These are phyloP conservation scores for Tulasnella sp. DNA, from an alignment of 768 basidiomycete genomes.

Conservation along the genomic window DNA sequence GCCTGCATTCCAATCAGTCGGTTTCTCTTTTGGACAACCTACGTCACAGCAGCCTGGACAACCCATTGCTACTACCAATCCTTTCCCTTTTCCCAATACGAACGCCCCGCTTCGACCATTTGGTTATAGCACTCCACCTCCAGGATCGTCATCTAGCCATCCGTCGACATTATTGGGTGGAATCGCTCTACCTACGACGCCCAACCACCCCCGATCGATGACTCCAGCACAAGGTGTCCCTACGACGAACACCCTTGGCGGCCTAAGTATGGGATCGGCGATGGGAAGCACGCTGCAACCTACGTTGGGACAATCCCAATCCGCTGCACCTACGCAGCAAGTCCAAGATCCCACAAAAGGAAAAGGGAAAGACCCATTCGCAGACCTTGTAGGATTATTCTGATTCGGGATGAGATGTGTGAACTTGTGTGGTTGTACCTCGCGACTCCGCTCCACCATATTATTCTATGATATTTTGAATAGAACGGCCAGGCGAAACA, in stretches of 20 bases:
- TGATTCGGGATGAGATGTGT: constrained; percentile 23
- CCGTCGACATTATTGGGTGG: constrained; percentile 16
- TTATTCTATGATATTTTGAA: too few relatives aligned
- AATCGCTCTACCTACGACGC: constrained; percentile 18
- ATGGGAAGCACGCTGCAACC: constrained; percentile 22
- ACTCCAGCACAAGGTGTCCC: constrained; percentile 14
- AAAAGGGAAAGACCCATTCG: constrained; percentile 63
- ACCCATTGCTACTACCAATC: neutral
- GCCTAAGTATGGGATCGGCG: neutral
- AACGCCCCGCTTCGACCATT: neutral
- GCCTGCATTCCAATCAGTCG: constrained; percentile 19
- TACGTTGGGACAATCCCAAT: constrained; percentile 20
- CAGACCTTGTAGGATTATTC: constrained; percentile 67
- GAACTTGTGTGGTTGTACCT: neutral
- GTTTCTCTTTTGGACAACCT: neutral
- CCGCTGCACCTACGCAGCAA: neutral
- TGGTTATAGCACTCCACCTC: neutral
- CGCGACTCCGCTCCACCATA: too few relatives aligned
- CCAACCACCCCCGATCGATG: constrained; percentile 19
- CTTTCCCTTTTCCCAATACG: neutral
- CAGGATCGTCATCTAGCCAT: neutral
- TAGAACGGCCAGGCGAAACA: too few relatives aligned
- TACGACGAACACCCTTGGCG: neutral
- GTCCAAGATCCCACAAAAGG: neutral
- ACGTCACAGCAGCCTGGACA: neutral